Evolutionary conservation across 805 yeast species (phyloP).

Genomic region (Ogataea siamensis): DNA sequence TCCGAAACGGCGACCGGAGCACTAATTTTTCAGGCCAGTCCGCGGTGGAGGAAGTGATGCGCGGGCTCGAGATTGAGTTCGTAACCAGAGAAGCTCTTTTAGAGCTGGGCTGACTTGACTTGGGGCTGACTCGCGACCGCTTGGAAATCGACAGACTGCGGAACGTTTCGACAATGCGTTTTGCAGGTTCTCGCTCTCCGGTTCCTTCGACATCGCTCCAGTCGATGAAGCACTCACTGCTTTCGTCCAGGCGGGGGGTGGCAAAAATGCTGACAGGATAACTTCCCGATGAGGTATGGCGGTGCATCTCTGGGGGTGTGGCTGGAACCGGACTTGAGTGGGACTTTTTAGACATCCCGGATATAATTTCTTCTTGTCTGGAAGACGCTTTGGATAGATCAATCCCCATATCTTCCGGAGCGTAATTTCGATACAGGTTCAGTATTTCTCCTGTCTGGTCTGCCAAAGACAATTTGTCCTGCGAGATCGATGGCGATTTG

Average conservation of each 20-base stretch:
- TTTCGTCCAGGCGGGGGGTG: constrained; percentile 8
- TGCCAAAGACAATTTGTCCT: background rate
- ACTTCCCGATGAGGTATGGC: constrained; percentile 1
- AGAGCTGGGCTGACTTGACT: constrained; percentile 2
- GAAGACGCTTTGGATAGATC: background rate
- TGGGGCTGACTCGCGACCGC: constrained; percentile 1
- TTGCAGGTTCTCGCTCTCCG: background rate
- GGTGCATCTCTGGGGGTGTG: constrained; percentile 1
- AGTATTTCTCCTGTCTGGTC: constrained; percentile 1
- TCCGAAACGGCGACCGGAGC: constrained; percentile 1
- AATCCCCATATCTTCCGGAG: background rate
- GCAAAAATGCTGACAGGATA: constrained; percentile 5
- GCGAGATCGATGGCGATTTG: background rate
- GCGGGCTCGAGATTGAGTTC: constrained; percentile 4
- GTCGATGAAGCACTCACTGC: background rate
- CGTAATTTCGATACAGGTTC: constrained; percentile 1
- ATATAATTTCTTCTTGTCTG: background rate
- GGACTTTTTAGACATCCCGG: background rate
- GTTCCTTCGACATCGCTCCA: background rate
- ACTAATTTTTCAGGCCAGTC: background rate
- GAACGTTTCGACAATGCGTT: background rate
- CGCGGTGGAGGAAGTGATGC: background rate
- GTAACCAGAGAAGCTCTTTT: constrained; percentile 1
- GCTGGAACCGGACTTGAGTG: constrained; percentile 1
- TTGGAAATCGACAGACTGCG: constrained; percentile 2